Evolutionary conservation across 345 rosid species (phyloP), one percentile per base, ranked within the genome.

Genomic region (Gossypioides kirkii): DNA sequence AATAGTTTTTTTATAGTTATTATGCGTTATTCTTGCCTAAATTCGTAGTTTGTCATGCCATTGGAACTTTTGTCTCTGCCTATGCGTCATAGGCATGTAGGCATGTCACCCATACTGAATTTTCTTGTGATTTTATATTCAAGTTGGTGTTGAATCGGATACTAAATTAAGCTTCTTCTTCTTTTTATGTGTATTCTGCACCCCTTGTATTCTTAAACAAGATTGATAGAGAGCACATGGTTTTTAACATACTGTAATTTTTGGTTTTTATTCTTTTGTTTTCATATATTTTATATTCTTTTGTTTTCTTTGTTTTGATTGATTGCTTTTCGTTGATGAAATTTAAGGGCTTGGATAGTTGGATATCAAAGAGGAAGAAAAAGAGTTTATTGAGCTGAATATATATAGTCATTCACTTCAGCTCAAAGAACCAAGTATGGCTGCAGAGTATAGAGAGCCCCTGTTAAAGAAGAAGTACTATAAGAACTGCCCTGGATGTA

Each of bases 401-500:
- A 3, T 32, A 13, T 32, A 36, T 32, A 32, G 38, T 5, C 38
- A 5, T 32, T 32, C 38, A 32, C 38, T 32, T 32, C 38, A 32
- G 38, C 38, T 32, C 38, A 53, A 52, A 49, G 6, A 47, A 61
- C 38, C 23, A 61, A 60, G 65, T 2, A 83, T 77, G 87, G 84
- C 64, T 25, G 76, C 76, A 72, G 85, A 87, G 63, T 76, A 43
- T 8, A 56, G 26, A 58, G 86, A 82, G 81, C 46, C 89, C 23
- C 56, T 89, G 74, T 79, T 94, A 78, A 81, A 83, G 82, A 88
- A 86, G 65, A 79, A 77, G 26, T 84, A 82, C 80, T 69, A 89
- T 74, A 91, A 88, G 70, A 81, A 86, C 69, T 94, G 98, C 55
- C 84, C 98, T 0, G 98, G 98, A 6, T 94, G 97, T 70, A 86